Evolutionary conservation across 23 red algal species (phyloP).

Genomic region (Gracilaria domingensis): DNA sequence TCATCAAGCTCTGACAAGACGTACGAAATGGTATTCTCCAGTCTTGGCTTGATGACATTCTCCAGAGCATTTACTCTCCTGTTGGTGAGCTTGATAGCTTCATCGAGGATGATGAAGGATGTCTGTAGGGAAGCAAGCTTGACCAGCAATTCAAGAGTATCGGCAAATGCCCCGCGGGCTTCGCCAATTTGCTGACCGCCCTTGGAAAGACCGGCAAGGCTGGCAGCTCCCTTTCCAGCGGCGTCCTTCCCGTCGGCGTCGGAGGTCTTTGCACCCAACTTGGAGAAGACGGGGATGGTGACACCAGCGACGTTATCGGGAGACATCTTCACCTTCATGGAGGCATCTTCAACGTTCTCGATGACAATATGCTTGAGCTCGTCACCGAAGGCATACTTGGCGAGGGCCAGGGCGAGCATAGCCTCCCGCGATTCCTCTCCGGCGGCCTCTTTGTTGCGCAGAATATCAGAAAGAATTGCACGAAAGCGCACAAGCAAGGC

Average conservation of each 20-base stretch:
- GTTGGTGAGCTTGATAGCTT: constrained; percentile 99
- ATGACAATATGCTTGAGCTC: constrained; percentile 86
- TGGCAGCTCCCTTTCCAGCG: constrained; percentile 44
- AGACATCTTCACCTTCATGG: constrained; percentile 77
- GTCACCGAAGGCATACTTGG: constrained; percentile 96
- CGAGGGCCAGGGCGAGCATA: constrained; percentile 88
- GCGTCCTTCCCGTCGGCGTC: constrained; percentile 30
- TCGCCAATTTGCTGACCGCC: constrained; percentile 93
- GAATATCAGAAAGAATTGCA: constrained; percentile 87
- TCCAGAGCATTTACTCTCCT: constrained; percentile 98
- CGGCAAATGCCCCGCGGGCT: constrained; percentile 76
- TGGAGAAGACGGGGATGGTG: constrained; percentile 81
- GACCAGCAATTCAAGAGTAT: constrained; percentile 86
- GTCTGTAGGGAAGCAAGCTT: constrained; percentile 93
- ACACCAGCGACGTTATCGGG: constrained; percentile 98
- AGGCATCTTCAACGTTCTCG: constrained; percentile 89
- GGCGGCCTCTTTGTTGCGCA: constrained; percentile 83
- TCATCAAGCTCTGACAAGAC: constrained; percentile 99
- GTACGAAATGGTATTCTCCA: constrained; percentile 95
- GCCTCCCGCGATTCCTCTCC: constrained; percentile 85
- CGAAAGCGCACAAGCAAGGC: constrained; percentile 96
- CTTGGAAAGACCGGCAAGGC: constrained; percentile 77
- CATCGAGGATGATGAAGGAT: constrained; percentile 92
- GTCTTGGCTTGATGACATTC: constrained; percentile 93
- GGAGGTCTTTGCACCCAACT: constrained; percentile 11